Base-by-base conservation (phyloP, 2,329 filamentous ascomycete species). In the Xylogone sp. region DNA sequence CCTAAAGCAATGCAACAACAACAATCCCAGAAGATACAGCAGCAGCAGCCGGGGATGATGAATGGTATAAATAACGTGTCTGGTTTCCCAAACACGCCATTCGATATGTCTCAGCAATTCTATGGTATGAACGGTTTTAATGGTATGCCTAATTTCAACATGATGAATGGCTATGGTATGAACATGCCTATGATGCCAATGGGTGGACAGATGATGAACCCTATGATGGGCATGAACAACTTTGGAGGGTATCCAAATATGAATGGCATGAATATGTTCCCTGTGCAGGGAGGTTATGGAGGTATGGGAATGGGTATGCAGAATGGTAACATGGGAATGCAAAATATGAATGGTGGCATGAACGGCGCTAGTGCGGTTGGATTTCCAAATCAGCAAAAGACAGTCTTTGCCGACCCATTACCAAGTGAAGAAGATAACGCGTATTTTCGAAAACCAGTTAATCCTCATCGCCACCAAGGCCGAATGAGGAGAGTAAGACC, bases 371-470 rank as follows among this genome's bases (percentile, higher is more conserved):
- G 63, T 59, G 54, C 51, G 29, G 51, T 61, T 44, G 58, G 62
- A 22, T 83, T 83, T 55, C 72, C 77, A 12, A 83, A 83, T 58
- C 81, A 84, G 61, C 80, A 83, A 61, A 68, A 67, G 56, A 66
- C 63, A 0, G 47, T 66, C 24, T 67, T 81, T 60, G 73, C 73
- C 29, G 75, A 76, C 18, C 75, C 77, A 12, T 72, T 76, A 53
- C 78, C 79, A 2, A 84, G 79, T 53, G 83, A 83, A 57, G 90
- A 95, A 51, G 91, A 96, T 52, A 90, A 91, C 54, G 89, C 94
- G 6, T 99, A 99, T 71, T 95, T 97, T 68, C 83, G 94, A 52
- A 93, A 96, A 69, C 94, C 94, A 0, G 89, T 97, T 56, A 99
- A 99, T 66, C 93, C 92, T 2, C 89, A 96, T 66, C 83, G 94